Evolutionary conservation across 2,329 filamentous ascomycete species (phyloP).

Genomic region (Exutisphaerella laricina): DNA sequence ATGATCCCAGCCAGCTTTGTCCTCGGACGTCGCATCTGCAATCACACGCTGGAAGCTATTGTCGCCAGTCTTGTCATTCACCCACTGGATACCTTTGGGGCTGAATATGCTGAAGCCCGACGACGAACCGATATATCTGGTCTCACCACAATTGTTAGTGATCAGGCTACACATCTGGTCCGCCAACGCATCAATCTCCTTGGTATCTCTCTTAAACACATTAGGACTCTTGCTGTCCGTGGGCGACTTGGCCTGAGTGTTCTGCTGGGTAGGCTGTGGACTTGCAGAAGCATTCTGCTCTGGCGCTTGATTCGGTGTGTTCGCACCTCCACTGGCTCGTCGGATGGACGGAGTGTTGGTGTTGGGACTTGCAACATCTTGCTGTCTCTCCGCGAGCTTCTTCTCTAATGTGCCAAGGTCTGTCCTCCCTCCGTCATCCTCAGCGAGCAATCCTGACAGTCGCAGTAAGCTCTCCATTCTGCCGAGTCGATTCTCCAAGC

Average conservation of each 20-base stretch:
- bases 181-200: constrained; percentile 53
- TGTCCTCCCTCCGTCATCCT: constrained; percentile 78
- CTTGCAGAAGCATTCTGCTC: constrained; percentile 6
- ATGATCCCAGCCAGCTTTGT: constrained; percentile 92
- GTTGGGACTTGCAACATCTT: constrained; percentile 33
- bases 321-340: constrained; percentile 11
- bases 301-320: constrained; percentile 12
- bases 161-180: constrained; percentile 99
- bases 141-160: constrained; percentile 91
- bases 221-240: constrained; percentile 5
- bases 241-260: constrained; percentile 7
- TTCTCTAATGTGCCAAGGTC: constrained; percentile 86
- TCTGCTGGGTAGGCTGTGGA: constrained; percentile 5
- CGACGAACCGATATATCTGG: constrained; percentile 91
- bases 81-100: constrained; percentile 96
- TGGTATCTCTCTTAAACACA: constrained; percentile 8
- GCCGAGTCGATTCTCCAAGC: constrained; percentile 87
- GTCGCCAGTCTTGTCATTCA: constrained; percentile 97
- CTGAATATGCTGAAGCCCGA: constrained; percentile 99
- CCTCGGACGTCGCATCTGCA: constrained; percentile 72
- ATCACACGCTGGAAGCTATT: constrained; percentile 94
- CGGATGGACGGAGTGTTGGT: constrained; percentile 16
- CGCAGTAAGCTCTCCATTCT: constrained; percentile 90
- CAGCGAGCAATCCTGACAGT: constrained; percentile 77
- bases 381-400: constrained; percentile 50